phyloP scores from a whole-genome alignment of 495 filamentous ascomycete species.

The Hypoxylon fuscum region DNA sequence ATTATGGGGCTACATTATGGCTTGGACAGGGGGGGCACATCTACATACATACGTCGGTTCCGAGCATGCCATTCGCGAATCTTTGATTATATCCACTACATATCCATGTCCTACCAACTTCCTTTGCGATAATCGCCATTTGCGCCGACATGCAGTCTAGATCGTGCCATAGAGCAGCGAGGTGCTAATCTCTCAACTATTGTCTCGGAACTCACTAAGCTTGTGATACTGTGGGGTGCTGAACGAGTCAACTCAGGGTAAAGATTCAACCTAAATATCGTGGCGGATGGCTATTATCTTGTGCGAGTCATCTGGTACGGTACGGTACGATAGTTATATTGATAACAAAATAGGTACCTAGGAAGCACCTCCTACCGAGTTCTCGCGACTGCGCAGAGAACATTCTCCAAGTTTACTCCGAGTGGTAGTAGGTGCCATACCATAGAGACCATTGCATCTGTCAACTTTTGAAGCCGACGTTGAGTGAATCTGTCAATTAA shows the following conservation, averaged over 20 bases:
- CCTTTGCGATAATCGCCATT: background rate
- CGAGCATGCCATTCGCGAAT: background rate
- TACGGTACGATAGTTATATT: too few relatives aligned
- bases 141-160: constrained; percentile 1
- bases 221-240: background rate
- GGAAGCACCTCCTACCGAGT: too few relatives aligned
- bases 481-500: background rate
- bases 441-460: background rate
- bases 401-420: too few relatives aligned
- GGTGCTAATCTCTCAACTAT: background rate
- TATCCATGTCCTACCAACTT: constrained; percentile 8
- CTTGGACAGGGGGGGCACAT: background rate
- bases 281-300: too few relatives aligned
- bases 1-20: constrained; percentile 3
- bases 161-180: constrained; percentile 7
- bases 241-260: background rate
- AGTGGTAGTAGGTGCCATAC: too few relatives aligned
- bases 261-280: background rate
- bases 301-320: too few relatives aligned
- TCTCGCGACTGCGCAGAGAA: too few relatives aligned
- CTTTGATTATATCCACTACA: constrained; percentile 10
- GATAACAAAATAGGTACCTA: too few relatives aligned
- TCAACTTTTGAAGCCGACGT: background rate
- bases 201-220: background rate
- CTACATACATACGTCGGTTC: background rate